Percentiles rank a stretch among this genome's conserved stretches.
Evolutionary conservation across 1,284 basidiomycete species (phyloP).

Genomic region (Mycena citricolor): DNA sequence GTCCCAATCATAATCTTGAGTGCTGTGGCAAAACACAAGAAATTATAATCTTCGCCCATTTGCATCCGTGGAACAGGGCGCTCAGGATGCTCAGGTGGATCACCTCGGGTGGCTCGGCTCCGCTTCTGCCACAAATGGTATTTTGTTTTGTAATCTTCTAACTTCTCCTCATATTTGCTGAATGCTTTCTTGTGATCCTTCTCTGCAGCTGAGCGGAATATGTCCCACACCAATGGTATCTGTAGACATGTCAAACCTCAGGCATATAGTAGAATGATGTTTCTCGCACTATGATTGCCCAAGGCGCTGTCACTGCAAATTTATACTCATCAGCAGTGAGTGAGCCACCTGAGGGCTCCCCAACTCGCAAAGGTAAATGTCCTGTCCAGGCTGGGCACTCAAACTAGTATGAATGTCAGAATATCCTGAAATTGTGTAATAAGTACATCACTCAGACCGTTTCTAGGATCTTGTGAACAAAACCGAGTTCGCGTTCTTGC

Average conservation of each 20-base stretch:
- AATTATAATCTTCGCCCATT: constrained; percentile 20
- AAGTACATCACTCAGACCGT: constrained; percentile 20
- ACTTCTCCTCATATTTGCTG: not conserved
- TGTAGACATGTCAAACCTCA: not conserved
- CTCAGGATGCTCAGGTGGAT: constrained; percentile 11
- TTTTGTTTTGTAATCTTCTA: constrained; percentile 2
- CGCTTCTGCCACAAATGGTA: not conserved
- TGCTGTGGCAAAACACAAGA: constrained; percentile 22
- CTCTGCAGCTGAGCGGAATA: constrained; percentile 10
- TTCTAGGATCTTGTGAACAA: constrained; percentile 27
- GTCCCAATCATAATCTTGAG: constrained; percentile 24
- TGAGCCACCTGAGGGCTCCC: constrained; percentile 35
- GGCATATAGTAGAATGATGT: not conserved
- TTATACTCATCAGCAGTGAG: constrained; percentile 35
- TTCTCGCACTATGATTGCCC: constrained; percentile 27
- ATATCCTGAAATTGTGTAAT: not conserved
- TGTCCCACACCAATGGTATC: constrained; percentile 26
- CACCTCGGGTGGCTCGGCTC: constrained; percentile 4
- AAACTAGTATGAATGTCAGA: constrained; percentile 23
- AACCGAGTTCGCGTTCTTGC: constrained; percentile 26
- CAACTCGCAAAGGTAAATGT: constrained; percentile 29
- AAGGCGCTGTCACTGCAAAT: constrained; percentile 22
- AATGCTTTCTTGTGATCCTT: constrained; percentile 4
- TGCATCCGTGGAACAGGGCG: constrained; percentile 15
- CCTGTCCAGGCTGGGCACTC: constrained; percentile 33